Evolutionary conservation across 768 basidiomycete species (phyloP).

Genomic region (Rhizopogon rudus): DNA sequence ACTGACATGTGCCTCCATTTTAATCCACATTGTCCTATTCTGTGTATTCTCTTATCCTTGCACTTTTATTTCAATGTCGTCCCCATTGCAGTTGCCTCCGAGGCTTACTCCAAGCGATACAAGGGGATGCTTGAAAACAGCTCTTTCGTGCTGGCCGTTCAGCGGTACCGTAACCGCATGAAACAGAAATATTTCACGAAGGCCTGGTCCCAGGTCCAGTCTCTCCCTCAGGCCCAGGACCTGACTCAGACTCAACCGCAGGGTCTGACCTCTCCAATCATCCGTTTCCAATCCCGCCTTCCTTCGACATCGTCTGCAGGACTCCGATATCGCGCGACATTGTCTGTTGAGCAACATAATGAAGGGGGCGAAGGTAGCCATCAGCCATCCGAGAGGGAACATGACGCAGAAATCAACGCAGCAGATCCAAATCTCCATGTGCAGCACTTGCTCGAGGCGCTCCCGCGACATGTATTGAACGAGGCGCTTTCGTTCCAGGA

Average conservation of each 20-base stretch:
- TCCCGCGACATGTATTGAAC: slow-evolving; percentile 34
- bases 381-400: background rate
- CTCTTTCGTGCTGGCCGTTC: slow-evolving; percentile 41
- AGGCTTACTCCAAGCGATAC: slow-evolving; percentile 64
- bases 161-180: slow-evolving; percentile 34
- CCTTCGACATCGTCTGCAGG: background rate
- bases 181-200: slow-evolving; percentile 12
- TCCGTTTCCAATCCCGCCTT: slow-evolving; percentile 2
- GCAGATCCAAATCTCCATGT: slow-evolving; percentile 7
- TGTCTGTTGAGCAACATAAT: background rate
- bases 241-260: background rate
- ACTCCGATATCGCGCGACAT: background rate
- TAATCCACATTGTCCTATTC: background rate
- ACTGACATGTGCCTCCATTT: background rate
- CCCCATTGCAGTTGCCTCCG: slow-evolving; percentile 50
- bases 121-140: slow-evolving; percentile 47
- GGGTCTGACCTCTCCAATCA: background rate
- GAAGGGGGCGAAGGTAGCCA: background rate
- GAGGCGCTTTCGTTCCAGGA: slow-evolving; percentile 35
- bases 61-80: background rate
- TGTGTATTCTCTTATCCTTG: background rate
- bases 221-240: background rate
- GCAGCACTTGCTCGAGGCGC: slow-evolving; percentile 29
- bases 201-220: background rate
- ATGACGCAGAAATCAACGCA: background rate